A percentile compares a stretch with the other conserved stretches of the same genome.
phyloP scores from a whole-genome alignment of 768 basidiomycete species.

The Phylloporus rhodoxanthus region DNA sequence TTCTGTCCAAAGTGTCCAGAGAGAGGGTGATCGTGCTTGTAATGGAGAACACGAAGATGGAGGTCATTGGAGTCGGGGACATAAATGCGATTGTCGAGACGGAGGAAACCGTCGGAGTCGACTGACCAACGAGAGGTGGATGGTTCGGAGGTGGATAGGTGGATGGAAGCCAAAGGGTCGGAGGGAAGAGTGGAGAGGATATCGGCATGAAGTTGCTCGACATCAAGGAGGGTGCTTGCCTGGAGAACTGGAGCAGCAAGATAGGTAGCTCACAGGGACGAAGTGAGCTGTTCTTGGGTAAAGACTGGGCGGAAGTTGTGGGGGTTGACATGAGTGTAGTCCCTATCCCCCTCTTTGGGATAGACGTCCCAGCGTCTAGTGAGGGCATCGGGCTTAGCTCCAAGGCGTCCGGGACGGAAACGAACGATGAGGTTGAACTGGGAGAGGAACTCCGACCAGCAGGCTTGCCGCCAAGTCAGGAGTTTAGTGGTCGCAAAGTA shows the following conservation, averaged over 20 bases:
- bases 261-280: no score
- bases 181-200: no score
- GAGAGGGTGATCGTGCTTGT: background rate
- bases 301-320: background rate
- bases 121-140: no score
- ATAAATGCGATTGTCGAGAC: background rate
- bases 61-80: background rate
- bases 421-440: background rate
- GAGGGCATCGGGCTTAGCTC: background rate
- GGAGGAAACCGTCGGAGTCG: background rate
- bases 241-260: background rate
- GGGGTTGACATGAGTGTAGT: background rate
- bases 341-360: constrained; percentile 2
- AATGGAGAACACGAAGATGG: background rate
- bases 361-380: constrained; percentile 2
- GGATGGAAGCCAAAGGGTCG: no score
- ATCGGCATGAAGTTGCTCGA: no score
- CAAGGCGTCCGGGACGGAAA: background rate
- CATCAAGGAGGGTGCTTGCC: no score
- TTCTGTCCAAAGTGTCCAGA: no score
- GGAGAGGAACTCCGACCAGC: background rate
- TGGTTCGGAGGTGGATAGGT: no score
- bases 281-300: background rate
- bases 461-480: background rate
- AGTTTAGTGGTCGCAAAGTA: background rate